Conservation (phyloP, 345 rosid species). For the Mangifera indica region DNA sequence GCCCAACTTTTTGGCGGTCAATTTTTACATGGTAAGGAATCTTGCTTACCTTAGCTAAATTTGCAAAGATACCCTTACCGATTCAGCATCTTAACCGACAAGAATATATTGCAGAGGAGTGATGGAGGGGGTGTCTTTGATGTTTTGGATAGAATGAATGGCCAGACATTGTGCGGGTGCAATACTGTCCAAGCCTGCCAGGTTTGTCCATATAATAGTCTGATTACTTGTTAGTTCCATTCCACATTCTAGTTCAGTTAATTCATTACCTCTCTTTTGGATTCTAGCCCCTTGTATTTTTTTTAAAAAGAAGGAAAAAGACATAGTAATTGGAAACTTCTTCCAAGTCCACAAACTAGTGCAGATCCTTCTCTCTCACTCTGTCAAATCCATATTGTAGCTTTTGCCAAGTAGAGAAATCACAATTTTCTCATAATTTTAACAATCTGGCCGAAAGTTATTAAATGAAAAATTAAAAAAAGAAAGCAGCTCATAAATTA, state of each 20-base stretch:
- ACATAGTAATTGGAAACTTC: background rate
- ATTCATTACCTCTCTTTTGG: no score
- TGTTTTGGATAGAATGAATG: constrained; percentile 78
- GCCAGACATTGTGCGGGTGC: constrained; percentile 80
- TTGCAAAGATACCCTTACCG: background rate
- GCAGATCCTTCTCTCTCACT: no score
- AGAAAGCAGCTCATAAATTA: background rate
- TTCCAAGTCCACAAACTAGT: background rate
- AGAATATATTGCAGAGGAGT: constrained; percentile 64
- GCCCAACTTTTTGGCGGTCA: constrained; percentile 94
- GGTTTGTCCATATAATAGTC: constrained; percentile 42
- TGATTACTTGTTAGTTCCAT: background rate
- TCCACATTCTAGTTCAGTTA: constrained; percentile 1
- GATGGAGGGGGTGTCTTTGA: constrained; percentile 96
- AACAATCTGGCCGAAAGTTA: background rate
- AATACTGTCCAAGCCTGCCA: constrained; percentile 75
- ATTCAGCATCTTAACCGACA: constrained; percentile 21
- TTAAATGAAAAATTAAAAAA: background rate
- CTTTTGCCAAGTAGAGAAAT: background rate
- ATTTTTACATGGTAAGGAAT: constrained; percentile 84
- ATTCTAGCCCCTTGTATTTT: no score
- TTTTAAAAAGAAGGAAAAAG: background rate
- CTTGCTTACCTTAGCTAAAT: background rate
- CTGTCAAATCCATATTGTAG: background rate
- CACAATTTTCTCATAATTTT: background rate